Evolutionary conservation across 225 moss, liverwort and hornwort species (phyloP), one percentile per base, ranked within the genome.

Genomic region (Marchantia paleacea): DNA sequence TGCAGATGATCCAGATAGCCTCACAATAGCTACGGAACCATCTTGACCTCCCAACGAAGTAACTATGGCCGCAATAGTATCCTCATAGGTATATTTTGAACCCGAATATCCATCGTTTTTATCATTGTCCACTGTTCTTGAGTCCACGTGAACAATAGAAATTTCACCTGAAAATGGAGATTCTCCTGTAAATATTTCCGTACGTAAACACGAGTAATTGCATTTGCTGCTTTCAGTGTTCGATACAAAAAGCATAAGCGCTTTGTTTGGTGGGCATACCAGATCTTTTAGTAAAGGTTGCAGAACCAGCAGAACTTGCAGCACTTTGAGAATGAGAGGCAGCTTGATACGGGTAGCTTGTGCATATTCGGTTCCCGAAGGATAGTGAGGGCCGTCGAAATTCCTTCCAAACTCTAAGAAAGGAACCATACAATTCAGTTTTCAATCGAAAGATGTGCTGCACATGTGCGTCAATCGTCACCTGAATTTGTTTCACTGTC

Each of bases 1-100:
- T 51, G 95, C 97, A 61, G 89, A 92, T 64, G 82, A 65, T 55
- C 97, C 97, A 74, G 95, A 99, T 9, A 99, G 88, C 75, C 97
- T 91, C 69, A 95, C 93, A 79, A 99, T 94, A 76, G 97, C 97
- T 10, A 95, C 93, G 79, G 93, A 92, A 74, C 95, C 97, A 58
- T 91, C 87, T 82, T 91, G 91, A 62, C 97, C 94, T n/a, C 95
- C 97, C 88, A 99, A 88, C 6, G 97, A 90, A 58, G 97, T 99
- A n/a, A 95, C 92, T 65, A 88, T 88, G 67, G 88, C 88, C 30
- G 85, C 88, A 68, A 88, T 88, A 12, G 88, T 88, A 77, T 88
- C 88, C 53, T 63, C 75, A 55, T 82, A 66, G 0, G 74, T 12
- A 49, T 78, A 70, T 8, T 29, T 75, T 24, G 50, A 72, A 0